Evolutionary conservation across 192 early-diverging fungal genomes (phyloP), one percentile per base, ranked within the genome.

Genomic region (Coemansia sp.): DNA sequence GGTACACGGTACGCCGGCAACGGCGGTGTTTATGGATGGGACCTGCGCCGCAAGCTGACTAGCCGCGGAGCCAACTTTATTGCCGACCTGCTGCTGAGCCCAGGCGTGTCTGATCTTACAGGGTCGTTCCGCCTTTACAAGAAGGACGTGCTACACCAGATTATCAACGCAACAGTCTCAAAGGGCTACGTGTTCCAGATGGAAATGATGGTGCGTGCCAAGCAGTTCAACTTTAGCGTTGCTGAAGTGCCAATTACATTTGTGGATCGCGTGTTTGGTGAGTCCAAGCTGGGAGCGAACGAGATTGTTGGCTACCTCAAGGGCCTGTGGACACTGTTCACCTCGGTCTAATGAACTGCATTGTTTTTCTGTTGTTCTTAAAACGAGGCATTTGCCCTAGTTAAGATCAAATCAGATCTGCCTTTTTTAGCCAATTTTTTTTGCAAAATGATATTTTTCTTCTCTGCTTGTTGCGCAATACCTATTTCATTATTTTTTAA

Each of bases 181-280:
- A 97, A 97, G 78, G 96, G 96, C 12, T 98, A 98, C 66, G 94
- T 97, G 22, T 98, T 98, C 84, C 96, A 98, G 79, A 97, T 97
- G 95, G 96, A 98, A 73, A 97, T 98, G 93, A 98, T 98, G 89
- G 92, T 98, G 11, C 89, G 95, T 23, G 96, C 96, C 52, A 85
- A 94, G 64, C 93, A 97, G 75, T 87, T 96, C 65, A 84, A 88
- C 62, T 96, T 77, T 62, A 75, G 86, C 5, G 91, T 98, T 58
- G 94, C 91, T 20, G 95, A 98, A 73, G 87, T 92, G 3, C 94
- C 94, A 6, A 98, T 98, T 77, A 97, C 96, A 7, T 98, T 98
- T 85, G 96, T 98, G 11, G 96, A 98, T 75, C 90, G 96, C 53
- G 94, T 98, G 54, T 98, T 91, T 82, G 96, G 96, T 16, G 95